Conservation (phyloP, 176 grass and related monocot species). For the Cocos nucifera region DNA sequence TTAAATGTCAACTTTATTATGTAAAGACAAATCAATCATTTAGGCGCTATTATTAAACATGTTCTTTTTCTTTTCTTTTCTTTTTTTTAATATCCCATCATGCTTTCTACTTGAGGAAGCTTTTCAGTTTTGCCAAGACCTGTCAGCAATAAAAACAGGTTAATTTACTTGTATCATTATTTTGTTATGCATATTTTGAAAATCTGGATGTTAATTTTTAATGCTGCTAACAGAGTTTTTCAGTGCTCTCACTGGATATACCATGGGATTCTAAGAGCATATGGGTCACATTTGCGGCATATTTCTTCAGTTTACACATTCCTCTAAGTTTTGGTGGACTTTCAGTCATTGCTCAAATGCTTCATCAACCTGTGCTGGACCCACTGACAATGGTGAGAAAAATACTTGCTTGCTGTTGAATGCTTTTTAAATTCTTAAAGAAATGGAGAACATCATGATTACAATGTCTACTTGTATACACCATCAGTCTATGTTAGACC, state of each 20-base stretch:
- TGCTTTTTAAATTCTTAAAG: too few species aligned
- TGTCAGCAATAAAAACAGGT: neutral
- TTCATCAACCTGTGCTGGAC: conserved; percentile 48
- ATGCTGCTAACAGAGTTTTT: conserved; percentile 27
- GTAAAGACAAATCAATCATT: too few species aligned
- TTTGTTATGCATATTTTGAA: neutral
- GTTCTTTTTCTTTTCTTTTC: too few species aligned
- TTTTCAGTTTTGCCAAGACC: too few species aligned
- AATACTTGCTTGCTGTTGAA: neutral
- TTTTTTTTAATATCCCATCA: too few species aligned
- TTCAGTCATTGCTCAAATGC: conserved; percentile 36
- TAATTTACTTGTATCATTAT: neutral
- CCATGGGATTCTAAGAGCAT: conserved; percentile 64
- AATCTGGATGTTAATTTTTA: neutral
- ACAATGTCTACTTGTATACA: too few species aligned
- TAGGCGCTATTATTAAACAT: too few species aligned
- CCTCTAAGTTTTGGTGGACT: conserved; percentile 92
- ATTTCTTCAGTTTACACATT: conserved; percentile 70
- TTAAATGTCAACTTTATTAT: too few species aligned
- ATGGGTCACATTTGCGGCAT: conserved; percentile 76
- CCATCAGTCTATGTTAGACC: too few species aligned
- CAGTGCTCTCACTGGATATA: conserved; percentile 34
- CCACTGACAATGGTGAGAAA: conserved; percentile 48
- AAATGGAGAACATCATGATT: too few species aligned
- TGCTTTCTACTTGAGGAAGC: too few species aligned